Base-by-base conservation (phyloP, 2,329 filamentous ascomycete genomes). In the Curvularia spicifera region DNA sequence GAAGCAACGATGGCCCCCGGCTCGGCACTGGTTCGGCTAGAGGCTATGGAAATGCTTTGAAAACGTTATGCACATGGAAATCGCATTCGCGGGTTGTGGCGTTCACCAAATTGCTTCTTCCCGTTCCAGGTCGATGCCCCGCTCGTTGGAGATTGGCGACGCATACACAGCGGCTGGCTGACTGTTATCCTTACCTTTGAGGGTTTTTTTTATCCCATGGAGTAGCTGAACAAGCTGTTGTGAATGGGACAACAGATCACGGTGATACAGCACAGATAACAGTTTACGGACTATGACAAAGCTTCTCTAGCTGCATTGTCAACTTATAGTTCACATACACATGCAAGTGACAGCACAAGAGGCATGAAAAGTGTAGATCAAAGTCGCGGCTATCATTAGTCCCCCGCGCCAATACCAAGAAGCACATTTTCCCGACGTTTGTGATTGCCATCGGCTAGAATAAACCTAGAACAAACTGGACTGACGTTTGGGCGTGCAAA, bases 341-440 rank as follows among this genome's bases (percentile, higher is more conserved):
- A 54, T 54, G 60, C 57, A 54, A 35, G 53, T 44, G 42, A 26
- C 29, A 54, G 33, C 56, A 51, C 51, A 31, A 50, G 43, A 51
- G 44, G 33, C 31, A 52, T 45, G 44, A 22, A 24, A 37, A 54
- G 45, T 51, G 42, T 37, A 50, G 33, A 49, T 49, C 44, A 54
- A 20, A 37, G 22, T 44, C 48, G 40, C 45, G 44, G 53, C 35
- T 52, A 50, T 39, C 13, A 44, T 51, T 59, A 44, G 56, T 57
- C 33, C 40, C 53, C 47, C 49, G 50, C 46, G 37, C 39, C 42
- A 42, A 40, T 39, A 33, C 49, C 47, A 20, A 51, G 26, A 43
- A 42, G 42, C 24, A 59, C 43, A 53, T 42, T 35, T 26, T 57
- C 20, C 39, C 22, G 51, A 47, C 18, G 42, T 57, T 39, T 31